Evolutionary conservation across 2,329 filamentous ascomycete genomes (phyloP).

Genomic region (Pseudogymnoascus pannorum): DNA sequence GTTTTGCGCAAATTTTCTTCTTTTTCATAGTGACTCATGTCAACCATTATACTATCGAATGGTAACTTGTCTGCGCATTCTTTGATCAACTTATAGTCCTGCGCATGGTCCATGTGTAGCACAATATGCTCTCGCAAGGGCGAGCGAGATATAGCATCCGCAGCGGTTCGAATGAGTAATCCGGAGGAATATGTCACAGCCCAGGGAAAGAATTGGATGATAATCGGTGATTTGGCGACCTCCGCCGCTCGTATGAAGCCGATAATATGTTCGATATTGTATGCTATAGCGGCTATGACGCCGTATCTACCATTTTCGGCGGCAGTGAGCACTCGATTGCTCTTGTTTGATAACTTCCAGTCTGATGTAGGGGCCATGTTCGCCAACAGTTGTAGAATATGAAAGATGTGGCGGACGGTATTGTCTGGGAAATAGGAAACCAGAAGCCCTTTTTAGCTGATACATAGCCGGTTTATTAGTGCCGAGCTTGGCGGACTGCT

Average conservation of each 20-base stretch:
- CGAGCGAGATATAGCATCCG: conserved; percentile 18
- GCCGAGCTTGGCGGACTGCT: background rate
- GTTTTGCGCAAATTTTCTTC: conserved; percentile 59
- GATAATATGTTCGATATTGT: conserved; percentile 62
- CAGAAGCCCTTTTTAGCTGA: background rate
- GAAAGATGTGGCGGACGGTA: background rate
- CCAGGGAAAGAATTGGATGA: conserved; percentile 66
- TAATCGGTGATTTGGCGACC: conserved; percentile 52
- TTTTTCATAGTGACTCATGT: conserved; percentile 65
- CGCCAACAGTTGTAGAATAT: background rate
- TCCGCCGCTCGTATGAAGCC: conserved; percentile 61
- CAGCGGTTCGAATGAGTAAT: conserved; percentile 43
- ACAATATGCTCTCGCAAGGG: conserved; percentile 10
- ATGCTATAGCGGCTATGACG: conserved; percentile 44
- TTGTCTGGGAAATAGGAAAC: background rate
- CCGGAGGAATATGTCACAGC: conserved; percentile 52
- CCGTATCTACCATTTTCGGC: conserved; percentile 47
- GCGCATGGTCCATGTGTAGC: conserved; percentile 59
- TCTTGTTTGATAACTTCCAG: conserved; percentile 15
- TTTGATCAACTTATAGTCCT: conserved; percentile 49
- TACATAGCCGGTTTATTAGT: background rate
- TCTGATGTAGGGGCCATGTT: conserved; percentile 6
- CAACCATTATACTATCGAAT: conserved; percentile 67
- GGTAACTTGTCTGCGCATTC: conserved; percentile 43
- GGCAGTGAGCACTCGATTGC: conserved; percentile 41